phyloP scores from a whole-genome alignment of 176 grass and related monocot genomes.

The Rhynchospora tenuis region DNA sequence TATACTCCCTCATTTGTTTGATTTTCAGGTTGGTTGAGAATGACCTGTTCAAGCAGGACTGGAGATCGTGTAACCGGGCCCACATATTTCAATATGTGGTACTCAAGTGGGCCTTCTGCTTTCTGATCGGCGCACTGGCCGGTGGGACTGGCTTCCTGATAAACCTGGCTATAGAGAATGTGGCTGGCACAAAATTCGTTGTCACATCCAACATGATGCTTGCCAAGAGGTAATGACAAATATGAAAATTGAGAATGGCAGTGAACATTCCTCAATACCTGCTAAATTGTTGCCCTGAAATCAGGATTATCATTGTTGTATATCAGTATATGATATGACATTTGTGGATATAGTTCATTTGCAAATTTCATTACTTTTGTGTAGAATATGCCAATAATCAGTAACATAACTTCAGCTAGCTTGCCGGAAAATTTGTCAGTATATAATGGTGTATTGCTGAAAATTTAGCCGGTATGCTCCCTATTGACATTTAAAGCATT shows the following conservation, averaged over 20 bases:
- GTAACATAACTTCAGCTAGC: not conserved
- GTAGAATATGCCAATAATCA: not conserved
- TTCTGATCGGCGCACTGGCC: constrained; percentile 55
- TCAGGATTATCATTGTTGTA: not conserved
- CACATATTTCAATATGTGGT: constrained; percentile 66
- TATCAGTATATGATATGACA: not conserved
- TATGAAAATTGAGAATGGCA: not conserved
- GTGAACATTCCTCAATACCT: not conserved
- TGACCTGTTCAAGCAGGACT: constrained; percentile 91
- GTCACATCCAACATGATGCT: constrained; percentile 83
- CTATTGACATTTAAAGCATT: not conserved
- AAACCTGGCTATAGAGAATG: constrained; percentile 90
- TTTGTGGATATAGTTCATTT: not conserved
- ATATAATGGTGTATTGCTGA: no score
- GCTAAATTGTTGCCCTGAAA: not conserved
- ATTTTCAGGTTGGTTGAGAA: constrained; percentile 75
- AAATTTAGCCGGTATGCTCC: not conserved
- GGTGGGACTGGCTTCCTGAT: constrained; percentile 57
- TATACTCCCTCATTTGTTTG: not conserved
- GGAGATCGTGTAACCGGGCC: constrained; percentile 42
- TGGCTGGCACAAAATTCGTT: constrained; percentile 83
- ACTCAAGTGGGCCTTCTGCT: constrained; percentile 86
- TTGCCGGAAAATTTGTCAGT: no score
- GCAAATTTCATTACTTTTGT: no score
- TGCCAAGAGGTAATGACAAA: constrained; percentile 32